A percentile compares a stretch with the other conserved stretches of the same genome.
Evolutionary conservation across 208 protist genomes (phyloP).

Genomic region (Leishmania braziliensis): DNA sequence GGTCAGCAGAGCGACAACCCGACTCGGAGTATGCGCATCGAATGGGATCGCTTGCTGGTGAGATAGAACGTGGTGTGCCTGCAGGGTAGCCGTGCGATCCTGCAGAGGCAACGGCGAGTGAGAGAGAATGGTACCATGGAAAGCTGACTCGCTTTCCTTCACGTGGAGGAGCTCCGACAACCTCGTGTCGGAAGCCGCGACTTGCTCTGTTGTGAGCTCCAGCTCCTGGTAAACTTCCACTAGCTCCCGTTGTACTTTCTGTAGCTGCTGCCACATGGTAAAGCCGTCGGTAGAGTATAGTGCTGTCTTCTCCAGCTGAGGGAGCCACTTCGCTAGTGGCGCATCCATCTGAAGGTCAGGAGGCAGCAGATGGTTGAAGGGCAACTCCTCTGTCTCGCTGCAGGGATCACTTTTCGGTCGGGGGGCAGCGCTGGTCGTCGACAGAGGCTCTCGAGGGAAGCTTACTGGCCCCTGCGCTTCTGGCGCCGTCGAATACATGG

Average conservation of each 20-base stretch:
- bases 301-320: not conserved
- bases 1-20: constrained; percentile 31
- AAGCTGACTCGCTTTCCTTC: not conserved
- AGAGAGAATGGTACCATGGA: too few relatives aligned
- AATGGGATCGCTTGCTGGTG: constrained; percentile 23
- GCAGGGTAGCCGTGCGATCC: not conserved
- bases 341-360: constrained; percentile 65
- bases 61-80: constrained; percentile 8
- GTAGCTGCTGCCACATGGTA: constrained; percentile 24
- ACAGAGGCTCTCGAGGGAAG: not conserved
- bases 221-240: constrained; percentile 6
- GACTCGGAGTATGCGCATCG: constrained; percentile 16
- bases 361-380: constrained; percentile 70
- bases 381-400: constrained; percentile 31
- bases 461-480: not conserved
- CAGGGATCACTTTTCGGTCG: constrained; percentile 4
- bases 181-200: constrained; percentile 1
- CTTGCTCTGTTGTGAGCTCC: not conserved
- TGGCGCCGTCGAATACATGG: constrained; percentile 27
- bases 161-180: constrained; percentile 18
- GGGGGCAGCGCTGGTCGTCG: not conserved
- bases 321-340: constrained; percentile 43
- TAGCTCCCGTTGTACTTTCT: constrained; percentile 18
- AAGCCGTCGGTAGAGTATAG: constrained; percentile 1
- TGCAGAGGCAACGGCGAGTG: not conserved